Conservation (phyloP, 371 early-diverging fungal species). For the Mortierella sp. region DNA sequence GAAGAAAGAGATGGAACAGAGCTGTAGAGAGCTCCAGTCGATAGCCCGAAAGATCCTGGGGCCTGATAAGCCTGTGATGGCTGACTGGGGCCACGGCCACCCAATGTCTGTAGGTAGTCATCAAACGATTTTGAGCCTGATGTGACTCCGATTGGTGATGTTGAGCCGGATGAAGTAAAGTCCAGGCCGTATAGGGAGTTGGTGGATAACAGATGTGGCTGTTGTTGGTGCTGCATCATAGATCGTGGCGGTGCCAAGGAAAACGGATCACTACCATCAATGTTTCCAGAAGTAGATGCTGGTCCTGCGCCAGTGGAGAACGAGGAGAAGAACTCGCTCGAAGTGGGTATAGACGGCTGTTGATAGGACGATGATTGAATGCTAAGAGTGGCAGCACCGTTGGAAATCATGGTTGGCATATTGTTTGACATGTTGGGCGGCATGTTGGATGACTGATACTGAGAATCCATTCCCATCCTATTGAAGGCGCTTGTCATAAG, state of each 20-base stretch:
- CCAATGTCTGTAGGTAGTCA: slow-evolving; percentile 28
- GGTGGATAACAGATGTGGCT: not conserved
- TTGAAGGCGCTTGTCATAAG: too few species aligned
- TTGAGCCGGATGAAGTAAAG: slow-evolving; percentile 11
- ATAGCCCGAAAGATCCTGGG: not conserved
- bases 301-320: too few species aligned
- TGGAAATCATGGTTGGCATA: too few species aligned
- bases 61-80: slow-evolving; percentile 8
- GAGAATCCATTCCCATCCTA: too few species aligned
- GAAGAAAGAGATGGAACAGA: slow-evolving; percentile 12
- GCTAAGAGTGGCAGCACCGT: too few species aligned
- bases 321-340: too few species aligned
- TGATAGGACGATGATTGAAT: too few species aligned
- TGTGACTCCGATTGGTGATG: slow-evolving; percentile 7
- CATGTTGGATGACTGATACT: too few species aligned
- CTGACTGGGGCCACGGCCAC: slow-evolving; percentile 17
- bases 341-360: too few species aligned
- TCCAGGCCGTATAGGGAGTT: slow-evolving; percentile 5
- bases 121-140: slow-evolving; percentile 45
- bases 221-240: not conserved
- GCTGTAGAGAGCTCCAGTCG: not conserved
- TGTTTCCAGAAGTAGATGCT: too few species aligned
- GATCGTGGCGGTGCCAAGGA: slow-evolving; percentile 13
- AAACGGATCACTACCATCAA: slow-evolving; percentile 37
- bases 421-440: too few species aligned